Base-by-base conservation (phyloP, 2,329 filamentous ascomycete genomes). In the Monilinia aucupariae region DNA sequence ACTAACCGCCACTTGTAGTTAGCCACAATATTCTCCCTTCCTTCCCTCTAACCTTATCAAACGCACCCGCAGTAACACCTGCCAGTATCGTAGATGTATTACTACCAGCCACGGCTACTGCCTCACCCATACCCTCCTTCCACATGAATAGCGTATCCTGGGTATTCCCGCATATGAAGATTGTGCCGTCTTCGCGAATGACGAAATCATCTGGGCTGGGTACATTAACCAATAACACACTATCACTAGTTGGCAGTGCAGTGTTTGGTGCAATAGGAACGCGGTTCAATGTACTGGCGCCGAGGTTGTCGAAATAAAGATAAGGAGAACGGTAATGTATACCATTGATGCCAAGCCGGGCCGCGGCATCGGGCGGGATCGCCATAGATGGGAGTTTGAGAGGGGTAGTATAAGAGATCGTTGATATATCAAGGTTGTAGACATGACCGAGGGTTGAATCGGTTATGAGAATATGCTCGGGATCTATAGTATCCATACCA, bases 291-390 rank as follows among this genome's bases (percentile, higher is more conserved):
- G 53, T 63, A 15, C n/a, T 59, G 27, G 20, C 27, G 2, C 64
- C 67, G 15, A 67, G 59, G 34, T 73, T 73, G 30, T 68, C 65
- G 50, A 67, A 73, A 64, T 71, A 73, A 3, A 73, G 67, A 30
- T 59, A 64, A 10, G 52, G 39, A 13, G 63, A 59, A n/a, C 15
- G 34, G 34, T 52, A 60, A 67, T 73, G 65, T 25, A 73, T 41
- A n/a, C 71, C 72, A 27, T 73, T 69, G 43, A 69, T 65, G 1
- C 65, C 71, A 4, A 65, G 61, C 20, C 60, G 63, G 4, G 66
- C 59, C 2, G 47, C 10, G 43, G 58, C 12, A 48, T 55, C 13
- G 45, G 65, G 15, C 37, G 45, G 30, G 15, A 27, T 37, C 52
- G 67, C 58, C 55, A 71, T 73, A 15, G 64, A 67, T 6, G 66